phyloP scores from a whole-genome alignment of 1,284 basidiomycete genomes.

The Agroathelia rolfsii region DNA sequence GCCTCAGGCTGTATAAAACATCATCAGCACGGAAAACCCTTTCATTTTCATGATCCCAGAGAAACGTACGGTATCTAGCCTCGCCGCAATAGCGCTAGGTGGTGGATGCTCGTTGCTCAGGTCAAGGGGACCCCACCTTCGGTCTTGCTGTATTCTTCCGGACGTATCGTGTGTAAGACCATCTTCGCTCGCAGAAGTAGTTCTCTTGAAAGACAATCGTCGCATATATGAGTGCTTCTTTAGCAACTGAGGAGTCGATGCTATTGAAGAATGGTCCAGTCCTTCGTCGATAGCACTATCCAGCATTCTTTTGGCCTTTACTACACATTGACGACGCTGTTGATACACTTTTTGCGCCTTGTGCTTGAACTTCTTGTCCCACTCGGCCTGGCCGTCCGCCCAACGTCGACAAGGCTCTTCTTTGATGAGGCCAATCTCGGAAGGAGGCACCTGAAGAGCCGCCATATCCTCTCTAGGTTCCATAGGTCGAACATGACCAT shows the following conservation, averaged over 20 bases:
- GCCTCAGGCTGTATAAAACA: slow-evolving; percentile 36
- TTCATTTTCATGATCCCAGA: neutral
- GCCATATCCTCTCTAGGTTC: slow-evolving; percentile 61
- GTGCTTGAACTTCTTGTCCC: slow-evolving; percentile 42
- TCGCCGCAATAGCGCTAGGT: slow-evolving; percentile 50
- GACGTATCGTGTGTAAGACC: slow-evolving; percentile 6
- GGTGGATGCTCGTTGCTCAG: slow-evolving; percentile 50
- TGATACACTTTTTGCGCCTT: slow-evolving; percentile 30
- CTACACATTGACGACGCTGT: slow-evolving; percentile 28
- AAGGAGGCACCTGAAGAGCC: slow-evolving; percentile 51
- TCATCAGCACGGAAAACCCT: slow-evolving; percentile 4
- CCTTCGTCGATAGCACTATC: slow-evolving; percentile 38
- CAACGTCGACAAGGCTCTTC: slow-evolving; percentile 50
- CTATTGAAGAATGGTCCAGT: slow-evolving; percentile 22
- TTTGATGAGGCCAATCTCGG: slow-evolving; percentile 60
- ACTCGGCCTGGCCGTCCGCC: slow-evolving; percentile 44
- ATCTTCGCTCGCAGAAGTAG: slow-evolving; percentile 9
- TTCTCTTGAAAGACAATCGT: too few species aligned
- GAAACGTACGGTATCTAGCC: slow-evolving; percentile 45
- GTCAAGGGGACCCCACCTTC: slow-evolving; percentile 48
- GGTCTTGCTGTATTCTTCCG: slow-evolving; percentile 27
- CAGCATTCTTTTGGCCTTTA: slow-evolving; percentile 31
- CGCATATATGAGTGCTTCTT: slow-evolving; percentile 2
- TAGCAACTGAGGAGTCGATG: slow-evolving; percentile 6
- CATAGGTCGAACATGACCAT: slow-evolving; percentile 69